phyloP scores from a whole-genome alignment of 1,284 basidiomycete genomes.

The Heterobasidion parviporum region DNA sequence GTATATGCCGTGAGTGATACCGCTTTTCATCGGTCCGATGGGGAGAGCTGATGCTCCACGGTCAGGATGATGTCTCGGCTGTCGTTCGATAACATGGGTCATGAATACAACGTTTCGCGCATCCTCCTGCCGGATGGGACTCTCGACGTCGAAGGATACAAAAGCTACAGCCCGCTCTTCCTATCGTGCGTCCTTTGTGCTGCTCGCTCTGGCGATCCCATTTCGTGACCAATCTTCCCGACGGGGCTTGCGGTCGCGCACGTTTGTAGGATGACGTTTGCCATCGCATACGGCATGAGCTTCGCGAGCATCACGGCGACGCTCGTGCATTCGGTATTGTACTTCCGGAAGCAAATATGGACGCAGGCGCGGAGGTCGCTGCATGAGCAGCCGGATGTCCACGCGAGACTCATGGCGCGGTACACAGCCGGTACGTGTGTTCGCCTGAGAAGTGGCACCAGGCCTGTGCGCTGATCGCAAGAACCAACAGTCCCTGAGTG shows the following conservation, averaged over 20 bases:
- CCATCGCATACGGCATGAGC: slow-evolving; percentile 36
- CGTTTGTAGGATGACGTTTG: slow-evolving; percentile 35
- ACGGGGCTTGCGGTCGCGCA: neutral
- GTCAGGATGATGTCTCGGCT: slow-evolving; percentile 41
- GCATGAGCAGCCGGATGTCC: slow-evolving; percentile 78
- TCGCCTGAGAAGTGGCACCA: too few relatives aligned
- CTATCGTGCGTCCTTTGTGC: slow-evolving; percentile 36
- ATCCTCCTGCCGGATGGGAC: slow-evolving; percentile 54
- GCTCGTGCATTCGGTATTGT: slow-evolving; percentile 68
- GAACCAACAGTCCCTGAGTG: slow-evolving; percentile 21
- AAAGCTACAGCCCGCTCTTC: slow-evolving; percentile 78
- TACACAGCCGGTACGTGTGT: slow-evolving; percentile 45
- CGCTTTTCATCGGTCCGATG: neutral
- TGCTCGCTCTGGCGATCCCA: neutral
- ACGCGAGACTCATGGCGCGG: slow-evolving; percentile 69
- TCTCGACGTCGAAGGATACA: slow-evolving; percentile 62
- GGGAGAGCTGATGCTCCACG: neutral
- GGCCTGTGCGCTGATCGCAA: neutral
- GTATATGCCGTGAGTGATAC: slow-evolving; percentile 26
- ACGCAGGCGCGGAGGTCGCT: slow-evolving; percentile 49
- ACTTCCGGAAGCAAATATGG: slow-evolving; percentile 72
- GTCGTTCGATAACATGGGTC: slow-evolving; percentile 59
- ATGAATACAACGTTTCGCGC: slow-evolving; percentile 55
- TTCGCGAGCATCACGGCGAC: slow-evolving; percentile 66
- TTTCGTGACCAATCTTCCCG: neutral